A percentile compares a stretch with the other conserved stretches of the same genome.
phyloP scores from a whole-genome alignment of 2,329 filamentous ascomycete species.

The Exophiala oligosperma region DNA sequence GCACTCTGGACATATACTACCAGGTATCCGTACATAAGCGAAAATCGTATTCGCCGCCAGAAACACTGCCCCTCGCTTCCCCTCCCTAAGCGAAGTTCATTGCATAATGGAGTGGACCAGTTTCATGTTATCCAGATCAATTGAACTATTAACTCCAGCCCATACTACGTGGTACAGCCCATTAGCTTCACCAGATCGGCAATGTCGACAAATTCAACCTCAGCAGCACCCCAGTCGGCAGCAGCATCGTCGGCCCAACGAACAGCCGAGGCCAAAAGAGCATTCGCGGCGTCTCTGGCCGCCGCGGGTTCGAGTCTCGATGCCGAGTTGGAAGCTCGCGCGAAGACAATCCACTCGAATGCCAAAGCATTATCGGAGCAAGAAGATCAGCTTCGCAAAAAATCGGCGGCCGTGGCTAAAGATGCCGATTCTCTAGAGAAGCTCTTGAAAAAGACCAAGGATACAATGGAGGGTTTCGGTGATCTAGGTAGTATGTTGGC shows the following conservation, averaged over 20 bases:
- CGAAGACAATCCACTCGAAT: constrained; percentile 58
- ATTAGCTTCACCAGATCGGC: neutral
- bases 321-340: constrained; percentile 54
- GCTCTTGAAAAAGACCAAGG: constrained; percentile 54
- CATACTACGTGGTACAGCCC: neutral
- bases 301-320: constrained; percentile 51
- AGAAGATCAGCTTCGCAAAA: constrained; percentile 52
- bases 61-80: too few species aligned
- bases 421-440: constrained; percentile 57
- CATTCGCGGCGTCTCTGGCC: constrained; percentile 46
- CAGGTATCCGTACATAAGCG: too few species aligned
- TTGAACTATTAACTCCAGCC: neutral
- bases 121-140: neutral
- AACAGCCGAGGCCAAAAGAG: constrained; percentile 44
- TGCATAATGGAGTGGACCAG: too few species aligned
- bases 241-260: constrained; percentile 32
- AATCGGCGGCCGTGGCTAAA: constrained; percentile 51
- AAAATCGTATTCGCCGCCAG: too few species aligned
- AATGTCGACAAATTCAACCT: constrained; percentile 17
- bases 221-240: constrained; percentile 3
- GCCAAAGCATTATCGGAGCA: constrained; percentile 55
- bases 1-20: too few species aligned
- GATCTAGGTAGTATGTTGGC: constrained; percentile 21
- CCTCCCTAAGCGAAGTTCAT: too few species aligned
- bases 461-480: constrained; percentile 34